Evolutionary conservation across 1,139 yeast genomes (phyloP).

Genomic region (Suhomyces maxii): DNA sequence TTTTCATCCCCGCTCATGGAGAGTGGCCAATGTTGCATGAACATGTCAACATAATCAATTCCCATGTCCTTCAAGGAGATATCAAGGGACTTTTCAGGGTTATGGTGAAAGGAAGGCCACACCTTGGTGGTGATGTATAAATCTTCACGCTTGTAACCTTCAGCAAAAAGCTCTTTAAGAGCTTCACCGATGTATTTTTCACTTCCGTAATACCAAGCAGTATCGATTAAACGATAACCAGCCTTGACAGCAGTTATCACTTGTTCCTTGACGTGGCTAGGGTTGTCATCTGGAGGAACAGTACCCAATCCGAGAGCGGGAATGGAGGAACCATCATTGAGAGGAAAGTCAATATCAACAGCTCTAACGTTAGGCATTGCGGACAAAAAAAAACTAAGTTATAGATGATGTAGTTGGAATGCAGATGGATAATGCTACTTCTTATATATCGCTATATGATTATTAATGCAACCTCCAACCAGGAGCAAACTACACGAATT

Average conservation of each 20-base stretch:
- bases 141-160: slow-evolving; percentile 54
- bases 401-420: neutral
- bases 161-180: slow-evolving; percentile 48
- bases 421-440: neutral
- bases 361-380: slow-evolving; percentile 11
- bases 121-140: slow-evolving; percentile 62
- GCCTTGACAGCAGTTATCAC: slow-evolving; percentile 42
- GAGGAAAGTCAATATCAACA: slow-evolving; percentile 26
- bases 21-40: slow-evolving; percentile 65
- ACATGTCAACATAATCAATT: slow-evolving; percentile 57
- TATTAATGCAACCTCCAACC: too few relatives aligned
- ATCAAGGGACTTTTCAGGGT: slow-evolving; percentile 40
- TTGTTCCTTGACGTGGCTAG: slow-evolving; percentile 35
- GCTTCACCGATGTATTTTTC: slow-evolving; percentile 54
- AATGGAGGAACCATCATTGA: slow-evolving; percentile 33
- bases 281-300: slow-evolving; percentile 33
- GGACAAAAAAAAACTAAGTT: too few relatives aligned
- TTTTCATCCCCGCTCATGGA: slow-evolving; percentile 37
- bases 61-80: slow-evolving; percentile 41
- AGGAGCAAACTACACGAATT: too few relatives aligned
- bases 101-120: slow-evolving; percentile 47
- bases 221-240: slow-evolving; percentile 43
- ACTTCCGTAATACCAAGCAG: slow-evolving; percentile 51
- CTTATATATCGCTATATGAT: too few relatives aligned
- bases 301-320: slow-evolving; percentile 47